phyloP scores from a whole-genome alignment of 2,329 filamentous ascomycete genomes.

The Teratosphaeria viscida region DNA sequence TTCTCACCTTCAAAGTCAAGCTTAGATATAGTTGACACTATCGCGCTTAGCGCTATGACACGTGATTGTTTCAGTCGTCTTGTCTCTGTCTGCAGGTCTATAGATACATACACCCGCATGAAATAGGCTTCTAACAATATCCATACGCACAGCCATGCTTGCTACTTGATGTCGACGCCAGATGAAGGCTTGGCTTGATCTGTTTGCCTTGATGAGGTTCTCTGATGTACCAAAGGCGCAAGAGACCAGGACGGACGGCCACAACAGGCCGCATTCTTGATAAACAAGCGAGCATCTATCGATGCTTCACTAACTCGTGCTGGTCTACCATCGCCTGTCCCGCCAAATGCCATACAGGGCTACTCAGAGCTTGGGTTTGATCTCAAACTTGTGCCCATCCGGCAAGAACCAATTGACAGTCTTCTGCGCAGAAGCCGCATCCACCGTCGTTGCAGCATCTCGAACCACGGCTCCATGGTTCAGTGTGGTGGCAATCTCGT shows the following conservation, averaged over 20 bases:
- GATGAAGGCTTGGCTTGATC: too few relatives aligned
- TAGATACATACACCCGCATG: background rate
- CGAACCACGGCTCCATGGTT: conserved; percentile 14
- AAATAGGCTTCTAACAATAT: too few relatives aligned
- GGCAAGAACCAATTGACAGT: conserved; percentile 28
- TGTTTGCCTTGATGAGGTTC: too few relatives aligned
- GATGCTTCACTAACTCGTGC: too few relatives aligned
- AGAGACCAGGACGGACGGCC: too few relatives aligned
- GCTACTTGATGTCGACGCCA: too few relatives aligned
- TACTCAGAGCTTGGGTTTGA: conserved; percentile 6
- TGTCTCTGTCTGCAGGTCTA: background rate
- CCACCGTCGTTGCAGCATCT: conserved; percentile 24
- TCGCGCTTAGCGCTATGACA: background rate
- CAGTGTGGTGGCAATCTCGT: conserved; percentile 20
- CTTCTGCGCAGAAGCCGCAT: conserved; percentile 19
- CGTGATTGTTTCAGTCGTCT: background rate
- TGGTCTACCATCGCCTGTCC: too few relatives aligned
- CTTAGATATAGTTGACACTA: background rate
- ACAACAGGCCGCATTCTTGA: too few relatives aligned
- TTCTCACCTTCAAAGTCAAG: background rate
- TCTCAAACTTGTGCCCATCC: conserved; percentile 10
- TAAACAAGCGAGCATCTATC: too few relatives aligned
- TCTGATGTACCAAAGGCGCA: too few relatives aligned
- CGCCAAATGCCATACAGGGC: too few relatives aligned
- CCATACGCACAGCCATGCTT: too few relatives aligned